Evolutionary conservation across 768 basidiomycete genomes (phyloP).

Genomic region (Mycena floridula): DNA sequence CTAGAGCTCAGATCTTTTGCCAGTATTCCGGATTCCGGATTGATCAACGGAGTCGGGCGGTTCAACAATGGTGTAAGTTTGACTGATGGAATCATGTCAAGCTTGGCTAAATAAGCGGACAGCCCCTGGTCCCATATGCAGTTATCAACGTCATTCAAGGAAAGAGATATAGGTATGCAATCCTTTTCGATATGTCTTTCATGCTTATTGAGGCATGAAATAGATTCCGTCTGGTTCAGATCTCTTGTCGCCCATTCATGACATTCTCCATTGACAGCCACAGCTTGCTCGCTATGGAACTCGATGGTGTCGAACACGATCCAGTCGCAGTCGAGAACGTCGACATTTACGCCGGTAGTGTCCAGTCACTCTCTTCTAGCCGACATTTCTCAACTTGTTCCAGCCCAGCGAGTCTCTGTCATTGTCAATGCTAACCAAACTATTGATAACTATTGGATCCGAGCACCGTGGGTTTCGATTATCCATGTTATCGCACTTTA

Average conservation of each 20-base stretch:
- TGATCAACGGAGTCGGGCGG: conserved; percentile 40
- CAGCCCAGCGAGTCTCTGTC: conserved; percentile 30
- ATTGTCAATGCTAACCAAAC: conserved; percentile 35
- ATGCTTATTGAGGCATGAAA: no score
- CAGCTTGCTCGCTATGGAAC: conserved; percentile 30
- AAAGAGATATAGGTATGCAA: no score
- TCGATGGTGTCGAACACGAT: conserved; percentile 34
- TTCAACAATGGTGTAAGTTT: conserved; percentile 34
- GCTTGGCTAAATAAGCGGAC: conserved; percentile 13
- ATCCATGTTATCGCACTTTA: no score
- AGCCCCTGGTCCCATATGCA: conserved; percentile 24
- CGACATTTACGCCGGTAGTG: conserved; percentile 33
- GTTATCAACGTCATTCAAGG: conserved; percentile 35
- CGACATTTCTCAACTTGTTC: no score
- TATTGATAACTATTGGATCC: conserved; percentile 40
- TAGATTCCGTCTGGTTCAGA: conserved; percentile 43
- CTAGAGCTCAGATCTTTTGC: conserved; percentile 7
- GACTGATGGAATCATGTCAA: conserved; percentile 12
- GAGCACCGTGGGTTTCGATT: conserved; percentile 17
- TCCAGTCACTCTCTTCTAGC: neutral
- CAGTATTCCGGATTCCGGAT: conserved; percentile 30
- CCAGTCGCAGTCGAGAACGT: conserved; percentile 34
- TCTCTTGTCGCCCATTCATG: conserved; percentile 40
- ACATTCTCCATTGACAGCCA: conserved; percentile 32
- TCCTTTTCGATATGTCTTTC: no score